Evolutionary conservation across 2,329 filamentous ascomycete genomes (phyloP).

Genomic region (Cladosporium sp.): DNA sequence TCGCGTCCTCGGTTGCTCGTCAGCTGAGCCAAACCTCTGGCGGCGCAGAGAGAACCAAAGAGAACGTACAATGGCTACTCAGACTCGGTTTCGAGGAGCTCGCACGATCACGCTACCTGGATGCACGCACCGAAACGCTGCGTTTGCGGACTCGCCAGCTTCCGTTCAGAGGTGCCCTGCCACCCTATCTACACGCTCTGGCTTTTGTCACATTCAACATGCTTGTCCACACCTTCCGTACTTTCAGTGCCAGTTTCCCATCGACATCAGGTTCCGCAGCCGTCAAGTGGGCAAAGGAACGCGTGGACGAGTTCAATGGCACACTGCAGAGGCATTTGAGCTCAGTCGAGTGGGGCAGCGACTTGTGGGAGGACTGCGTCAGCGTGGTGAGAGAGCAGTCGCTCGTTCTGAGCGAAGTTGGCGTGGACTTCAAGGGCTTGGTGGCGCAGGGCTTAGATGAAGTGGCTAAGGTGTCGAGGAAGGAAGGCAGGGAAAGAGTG

Average conservation of each 20-base stretch:
- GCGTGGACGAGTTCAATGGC: constrained; percentile 86
- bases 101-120: constrained; percentile 82
- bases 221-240: constrained; percentile 81
- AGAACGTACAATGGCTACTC: constrained; percentile 80
- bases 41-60: constrained; percentile 74
- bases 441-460: constrained; percentile 61
- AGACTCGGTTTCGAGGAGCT: constrained; percentile 87
- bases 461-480: constrained; percentile 14
- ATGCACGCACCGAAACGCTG: constrained; percentile 75
- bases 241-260: constrained; percentile 62
- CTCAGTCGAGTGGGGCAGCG: constrained; percentile 74
- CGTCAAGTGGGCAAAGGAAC: constrained; percentile 97
- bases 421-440: constrained; percentile 83
- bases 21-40: constrained; percentile 77
- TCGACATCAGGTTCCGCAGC: constrained; percentile 85
- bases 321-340: constrained; percentile 82
- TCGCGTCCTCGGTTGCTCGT: constrained; percentile 75
- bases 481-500: constrained; percentile 18
- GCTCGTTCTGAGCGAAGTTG: constrained; percentile 77
- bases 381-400: constrained; percentile 79
- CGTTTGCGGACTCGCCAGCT: constrained; percentile 84
- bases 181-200: constrained; percentile 90
- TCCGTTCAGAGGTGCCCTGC: constrained; percentile 90
- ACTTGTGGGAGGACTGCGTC: constrained; percentile 81
- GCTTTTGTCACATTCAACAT: constrained; percentile 95